These are phyloP conservation scores for Cutaneotrichosporon arboriforme DNA, from an alignment of 1,284 basidiomycete species.

Conservation along the genomic window DNA sequence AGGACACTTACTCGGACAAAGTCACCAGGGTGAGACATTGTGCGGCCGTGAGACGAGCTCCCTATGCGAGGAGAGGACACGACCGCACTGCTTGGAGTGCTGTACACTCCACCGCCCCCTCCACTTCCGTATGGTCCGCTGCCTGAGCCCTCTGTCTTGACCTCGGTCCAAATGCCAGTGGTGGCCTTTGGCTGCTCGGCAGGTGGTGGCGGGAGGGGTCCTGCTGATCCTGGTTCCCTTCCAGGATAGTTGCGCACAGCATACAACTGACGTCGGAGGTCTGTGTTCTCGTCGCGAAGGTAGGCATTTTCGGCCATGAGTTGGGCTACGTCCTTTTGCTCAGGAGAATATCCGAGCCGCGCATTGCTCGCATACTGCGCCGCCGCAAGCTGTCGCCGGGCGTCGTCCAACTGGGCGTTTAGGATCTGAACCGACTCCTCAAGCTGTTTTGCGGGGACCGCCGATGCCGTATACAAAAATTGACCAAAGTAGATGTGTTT, in stretches of 20 bases:
- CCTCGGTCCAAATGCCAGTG: conserved; percentile 14
- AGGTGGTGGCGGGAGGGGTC: conserved; percentile 5
- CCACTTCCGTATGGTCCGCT: conserved; percentile 2
- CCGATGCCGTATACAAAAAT: not conserved
- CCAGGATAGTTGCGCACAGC: conserved; percentile 20
- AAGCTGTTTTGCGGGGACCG: conserved; percentile 20
- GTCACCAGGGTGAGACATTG: conserved; percentile 21
- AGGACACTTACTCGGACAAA: conserved; percentile 18
- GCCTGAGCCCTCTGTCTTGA: conserved; percentile 14
- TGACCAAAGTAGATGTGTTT: not conserved
- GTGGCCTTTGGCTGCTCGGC: conserved; percentile 11
- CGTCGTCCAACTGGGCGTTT: conserved; percentile 38
- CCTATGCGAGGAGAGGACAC: conserved; percentile 13
- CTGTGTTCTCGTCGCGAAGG: conserved; percentile 41
- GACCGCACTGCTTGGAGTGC: conserved; percentile 7
- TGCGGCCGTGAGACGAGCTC: conserved; percentile 16
- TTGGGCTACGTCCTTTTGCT: conserved; percentile 32
- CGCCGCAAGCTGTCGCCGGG: conserved; percentile 36
- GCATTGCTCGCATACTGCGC: conserved; percentile 23
- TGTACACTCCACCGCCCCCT: conserved; percentile 5
- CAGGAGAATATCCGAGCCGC: conserved; percentile 23
- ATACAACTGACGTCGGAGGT: conserved; percentile 39
- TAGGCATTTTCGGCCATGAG: conserved; percentile 38
- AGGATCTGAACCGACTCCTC: conserved; percentile 39
- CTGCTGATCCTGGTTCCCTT: conserved; percentile 7